Base-by-base conservation (phyloP, 495 filamentous ascomycete genomes). In the Penicillium cinerascens region DNA sequence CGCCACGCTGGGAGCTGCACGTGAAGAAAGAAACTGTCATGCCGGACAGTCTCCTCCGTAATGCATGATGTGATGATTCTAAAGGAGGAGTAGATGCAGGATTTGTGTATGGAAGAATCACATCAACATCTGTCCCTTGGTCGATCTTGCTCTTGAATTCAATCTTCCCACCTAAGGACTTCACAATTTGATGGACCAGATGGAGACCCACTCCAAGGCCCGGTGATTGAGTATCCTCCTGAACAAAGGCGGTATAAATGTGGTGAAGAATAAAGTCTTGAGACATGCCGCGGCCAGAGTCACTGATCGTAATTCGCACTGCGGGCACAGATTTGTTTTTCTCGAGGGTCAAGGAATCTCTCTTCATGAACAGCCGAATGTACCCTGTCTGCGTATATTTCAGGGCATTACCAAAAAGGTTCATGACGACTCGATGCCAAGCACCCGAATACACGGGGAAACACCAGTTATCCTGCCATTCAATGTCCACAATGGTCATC, bases 181-280 rank as follows among this genome's bases (percentile, higher is more conserved):
- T 73, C 4, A 88, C 73, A 9, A 91, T 77, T 44, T 87, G 84
- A 18, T 79, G 78, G 0, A 89, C 82, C 43, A 91, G 83, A 39
- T 79, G 82, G 29, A 91, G 75, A 0, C 87, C 87, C 1, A 89
- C 75, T 1, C 88, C 88, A 6, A 85, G 82, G 11, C 88, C 88
- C 9, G 80, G 74, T 0, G 81, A 76, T 11, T 87, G 72, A 1
- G 72, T 68, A 54, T 88, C 78, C 61, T 91, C 87, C 51, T 92
- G 88, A 0, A 81, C 70, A 54, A 91, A 92, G 0, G 87, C 85
- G 11, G 78, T 81, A 60, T 83, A 92, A 0, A 89, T 64, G 11
- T 78, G 73, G 42, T 85, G 77, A 17, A 79, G 77, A n/a, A 91
- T 67, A 58, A 83, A 92, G 15, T 87, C 83, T 13, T 80, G 68